These are phyloP conservation scores for Trichosporon sp. DNA, from an alignment of 1,284 basidiomycete species.

Conservation along the genomic window DNA sequence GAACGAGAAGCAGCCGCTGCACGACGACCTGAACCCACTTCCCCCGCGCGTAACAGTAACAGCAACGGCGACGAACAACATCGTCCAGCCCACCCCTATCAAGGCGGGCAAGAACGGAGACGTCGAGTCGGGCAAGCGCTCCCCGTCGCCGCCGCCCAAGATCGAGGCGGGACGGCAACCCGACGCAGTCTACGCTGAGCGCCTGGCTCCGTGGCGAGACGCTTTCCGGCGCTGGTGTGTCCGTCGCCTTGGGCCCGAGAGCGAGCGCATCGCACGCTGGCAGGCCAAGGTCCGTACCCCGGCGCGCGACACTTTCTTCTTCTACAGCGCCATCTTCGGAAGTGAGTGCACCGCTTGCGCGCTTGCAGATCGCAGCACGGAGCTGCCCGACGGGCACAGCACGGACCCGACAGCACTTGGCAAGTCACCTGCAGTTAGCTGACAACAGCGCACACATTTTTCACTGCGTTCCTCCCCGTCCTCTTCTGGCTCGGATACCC, in stretches of 20 bases:
- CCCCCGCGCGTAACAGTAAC: not conserved
- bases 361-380: conserved; percentile 1
- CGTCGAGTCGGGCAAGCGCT: conserved; percentile 6
- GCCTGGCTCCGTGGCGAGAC: conserved; percentile 70
- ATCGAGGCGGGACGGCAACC: conserved; percentile 54
- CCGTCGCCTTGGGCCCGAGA: conserved; percentile 66
- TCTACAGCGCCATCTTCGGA: conserved; percentile 84
- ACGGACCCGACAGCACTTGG: not conserved
- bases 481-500: conserved; percentile 84
- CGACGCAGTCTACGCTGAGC: conserved; percentile 65
- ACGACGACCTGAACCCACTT: not conserved
- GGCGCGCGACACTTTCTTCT: conserved; percentile 82
- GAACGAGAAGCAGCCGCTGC: not conserved
- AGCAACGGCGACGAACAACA: not conserved
- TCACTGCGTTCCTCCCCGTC: conserved; percentile 83
- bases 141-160: conserved; percentile 1
- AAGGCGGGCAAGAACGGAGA: not conserved
- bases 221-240: conserved; percentile 67
- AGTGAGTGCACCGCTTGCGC: conserved; percentile 54
- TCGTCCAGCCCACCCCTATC: not conserved
- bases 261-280: conserved; percentile 66
- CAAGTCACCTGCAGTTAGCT: not conserved
- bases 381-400: not conserved
- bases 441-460: conserved; percentile 80
- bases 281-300: conserved; percentile 70